Conservation (phyloP, 2,329 filamentous ascomycete genomes). For the Pochonia chlamydosporia region DNA sequence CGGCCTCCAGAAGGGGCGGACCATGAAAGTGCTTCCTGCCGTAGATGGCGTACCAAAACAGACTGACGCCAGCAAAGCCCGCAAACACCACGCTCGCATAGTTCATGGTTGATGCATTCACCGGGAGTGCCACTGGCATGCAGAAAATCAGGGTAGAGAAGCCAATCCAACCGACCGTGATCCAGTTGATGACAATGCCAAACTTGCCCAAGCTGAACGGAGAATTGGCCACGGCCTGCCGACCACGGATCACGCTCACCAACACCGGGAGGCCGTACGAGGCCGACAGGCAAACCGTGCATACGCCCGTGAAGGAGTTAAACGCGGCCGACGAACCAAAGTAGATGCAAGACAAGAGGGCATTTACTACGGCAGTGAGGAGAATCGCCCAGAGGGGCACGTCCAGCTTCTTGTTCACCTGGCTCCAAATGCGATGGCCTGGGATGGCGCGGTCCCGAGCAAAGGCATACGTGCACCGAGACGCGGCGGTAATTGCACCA, state of each 20-base stretch:
- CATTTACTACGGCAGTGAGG: constrained; percentile 63
- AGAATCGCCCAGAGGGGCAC: constrained; percentile 66
- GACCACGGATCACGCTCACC: constrained; percentile 62
- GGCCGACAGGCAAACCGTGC: constrained; percentile 70
- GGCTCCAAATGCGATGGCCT: constrained; percentile 59
- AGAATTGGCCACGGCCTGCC: constrained; percentile 56
- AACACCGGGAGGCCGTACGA: constrained; percentile 73
- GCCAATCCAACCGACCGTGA: constrained; percentile 64
- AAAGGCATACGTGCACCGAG: constrained; percentile 70
- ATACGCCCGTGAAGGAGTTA: constrained; percentile 73
- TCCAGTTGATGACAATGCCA: constrained; percentile 61
- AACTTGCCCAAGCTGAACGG: constrained; percentile 63
- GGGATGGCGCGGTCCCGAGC: constrained; percentile 71
- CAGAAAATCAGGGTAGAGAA: constrained; percentile 70
- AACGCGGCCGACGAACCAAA: constrained; percentile 74
- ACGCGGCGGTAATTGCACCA: constrained; percentile 68
- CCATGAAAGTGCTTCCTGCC: constrained; percentile 60
- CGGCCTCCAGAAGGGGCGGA: constrained; percentile 37
- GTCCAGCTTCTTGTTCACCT: constrained; percentile 58
- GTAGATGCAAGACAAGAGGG: constrained; percentile 70
- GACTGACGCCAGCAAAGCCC: constrained; percentile 52
- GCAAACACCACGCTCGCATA: constrained; percentile 62
- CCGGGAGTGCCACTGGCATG: constrained; percentile 60
- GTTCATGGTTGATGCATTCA: constrained; percentile 54
- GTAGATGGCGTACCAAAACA: constrained; percentile 57